Base-by-base conservation (phyloP, 202 grass and related monocot genomes). In the Carex arenaria region DNA sequence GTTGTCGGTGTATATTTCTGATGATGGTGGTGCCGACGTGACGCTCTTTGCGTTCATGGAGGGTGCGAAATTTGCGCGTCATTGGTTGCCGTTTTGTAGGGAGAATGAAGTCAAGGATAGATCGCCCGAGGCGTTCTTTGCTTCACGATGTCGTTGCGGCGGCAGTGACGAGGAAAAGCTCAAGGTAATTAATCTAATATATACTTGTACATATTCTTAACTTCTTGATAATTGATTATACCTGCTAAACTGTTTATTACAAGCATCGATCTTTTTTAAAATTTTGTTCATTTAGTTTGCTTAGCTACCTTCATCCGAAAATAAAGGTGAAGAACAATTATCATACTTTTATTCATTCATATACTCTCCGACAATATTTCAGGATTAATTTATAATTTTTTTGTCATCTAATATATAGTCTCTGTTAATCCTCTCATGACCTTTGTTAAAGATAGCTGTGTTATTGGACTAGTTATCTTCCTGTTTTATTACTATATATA, bases 21-120 rank as follows among this genome's bases (percentile, higher is more conserved):
- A 96, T 82, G 93, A 96, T 80, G 93, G 88, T 3, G 90, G 93
- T 3, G 90, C 93, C 67, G 79, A 83, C 54, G 43, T 86, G 1
- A 96, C 90, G 12, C 87, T 93, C 68, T 87, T 93, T 34, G 90
- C 90, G 0, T 76, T 88, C 64, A 75, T 82, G 59, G 88, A 88
- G 85, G 93, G 76, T 4, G 86, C 89, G 30, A 74, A 61, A 22
- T 84, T 84, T 12, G 67, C 32, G 0, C 67, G 54, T 23, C 67
- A 84, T 59, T 84, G 82, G 82, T 63, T 84, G 67, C 49, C 82
- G 0, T 84, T 75, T 75, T 84, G 82, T 47, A 71, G 82, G 51
- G 53, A 84, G 53, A 84, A 84, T 3, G 67, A 17, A 60, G 59
- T 84, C 66, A 57, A 75, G 67, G 66, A 59, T 5, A 62, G 82